Evolutionary conservation across 2,329 filamentous ascomycete species (phyloP), one percentile per base, ranked within the genome.

Genomic region (Coniochaeta ligniaria): DNA sequence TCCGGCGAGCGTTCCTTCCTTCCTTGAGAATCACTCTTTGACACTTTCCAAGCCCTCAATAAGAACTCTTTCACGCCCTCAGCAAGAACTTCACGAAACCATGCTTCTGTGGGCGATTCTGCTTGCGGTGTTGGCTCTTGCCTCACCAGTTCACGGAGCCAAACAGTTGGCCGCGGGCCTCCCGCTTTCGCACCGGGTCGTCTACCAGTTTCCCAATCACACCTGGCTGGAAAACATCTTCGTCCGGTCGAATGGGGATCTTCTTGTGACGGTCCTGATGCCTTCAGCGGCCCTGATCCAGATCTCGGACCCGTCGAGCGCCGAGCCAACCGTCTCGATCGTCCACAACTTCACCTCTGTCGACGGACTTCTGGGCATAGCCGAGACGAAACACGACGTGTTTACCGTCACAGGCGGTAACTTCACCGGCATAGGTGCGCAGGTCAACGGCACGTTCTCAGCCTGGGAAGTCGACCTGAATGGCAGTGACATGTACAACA

Each of bases 191-290:
- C n/a, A 50, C 43, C 52, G 22, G 35, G 17, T 60, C 16, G 14
- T 63, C 45, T 20, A 50, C 55, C 64, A 70, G 57, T 71, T 70
- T 55, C 64, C 66, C 3, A 64, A 67, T 14, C 67, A 61, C 3
- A 67, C 71, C 12, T 73, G 69, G 70, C 61, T 73, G 33, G 72
- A 73, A 47, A 74, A 72, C 59, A 67, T 74, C 41, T 70, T 70
- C 6, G 63, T 70, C 1, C 66, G 69, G 17, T 57, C 62, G 7
- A 73, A 71, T 33, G 70, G 73, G 22, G 68, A 71, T 43, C 62
- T 75, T 16, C 66, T 75, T 8, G 60, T 72, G 22, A 70, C 70
- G 5, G 47, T 52, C 11, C 14, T 60, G n/a, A 55, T 24, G n/a
- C n/a, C n/a, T n/a, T n/a, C n/a, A n/a, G n/a, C n/a, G n/a, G 47